Conservation (phyloP, 148 eudicot species). For the Rheum nobile region DNA sequence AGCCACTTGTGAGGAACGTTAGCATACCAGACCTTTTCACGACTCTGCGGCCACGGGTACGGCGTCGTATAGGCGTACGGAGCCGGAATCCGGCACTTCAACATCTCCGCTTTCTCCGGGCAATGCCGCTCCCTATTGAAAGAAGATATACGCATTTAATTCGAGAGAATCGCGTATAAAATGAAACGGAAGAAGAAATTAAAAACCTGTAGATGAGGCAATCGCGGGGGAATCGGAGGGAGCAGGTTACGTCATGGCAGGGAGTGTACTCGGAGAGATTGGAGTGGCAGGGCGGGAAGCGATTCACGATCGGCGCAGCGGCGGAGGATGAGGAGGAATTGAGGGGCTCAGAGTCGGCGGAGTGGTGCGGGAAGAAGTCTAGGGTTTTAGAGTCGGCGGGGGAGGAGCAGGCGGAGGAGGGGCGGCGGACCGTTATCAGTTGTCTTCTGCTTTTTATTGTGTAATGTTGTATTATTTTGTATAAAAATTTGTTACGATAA, state of each 20-base stretch:
- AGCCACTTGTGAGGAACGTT: slow-evolving; percentile 89
- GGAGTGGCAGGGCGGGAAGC: slow-evolving; percentile 41
- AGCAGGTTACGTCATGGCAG: slow-evolving; percentile 54
- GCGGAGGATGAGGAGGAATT: slow-evolving; percentile 5
- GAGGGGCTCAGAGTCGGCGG: slow-evolving; percentile 16
- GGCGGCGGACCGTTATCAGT: slow-evolving; percentile 13
- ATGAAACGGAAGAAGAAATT: not conserved
- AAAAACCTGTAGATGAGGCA: slow-evolving; percentile 28
- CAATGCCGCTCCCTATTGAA: slow-evolving; percentile 52
- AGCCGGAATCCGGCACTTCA: slow-evolving; percentile 63
- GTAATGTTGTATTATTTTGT: too few species aligned
- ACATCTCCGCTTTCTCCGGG: slow-evolving; percentile 32
- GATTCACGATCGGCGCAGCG: slow-evolving; percentile 22
- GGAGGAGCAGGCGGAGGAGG: slow-evolving; percentile 7
- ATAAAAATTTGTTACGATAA: too few species aligned
- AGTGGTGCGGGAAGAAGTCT: slow-evolving; percentile 54
- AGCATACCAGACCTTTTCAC: slow-evolving; percentile 67
- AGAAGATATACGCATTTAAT: not conserved
- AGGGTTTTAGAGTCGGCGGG: slow-evolving; percentile 14
- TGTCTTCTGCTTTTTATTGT: too few species aligned
- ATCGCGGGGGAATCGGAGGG: slow-evolving; percentile 43
- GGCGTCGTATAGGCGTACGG: slow-evolving; percentile 56
- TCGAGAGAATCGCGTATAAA: not conserved
- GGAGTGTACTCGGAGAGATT: slow-evolving; percentile 61
- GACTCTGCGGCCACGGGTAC: slow-evolving; percentile 75